Evolutionary conservation across 1,284 basidiomycete genomes (phyloP).

Genomic region (Dichomitus squalens): DNA sequence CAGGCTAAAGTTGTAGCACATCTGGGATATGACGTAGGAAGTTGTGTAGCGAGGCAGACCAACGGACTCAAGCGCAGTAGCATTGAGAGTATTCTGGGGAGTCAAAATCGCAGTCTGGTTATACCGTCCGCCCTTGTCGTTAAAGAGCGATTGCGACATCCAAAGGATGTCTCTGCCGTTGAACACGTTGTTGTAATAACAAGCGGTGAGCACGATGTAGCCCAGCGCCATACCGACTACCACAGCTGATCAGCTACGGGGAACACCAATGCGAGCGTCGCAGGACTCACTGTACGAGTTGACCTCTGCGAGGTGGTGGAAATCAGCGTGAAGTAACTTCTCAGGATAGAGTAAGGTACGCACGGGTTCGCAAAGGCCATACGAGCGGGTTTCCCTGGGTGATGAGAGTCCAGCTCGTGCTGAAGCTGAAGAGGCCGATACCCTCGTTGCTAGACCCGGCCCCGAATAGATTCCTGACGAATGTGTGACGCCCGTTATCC

Average conservation of each 20-base stretch:
- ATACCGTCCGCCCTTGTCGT: constrained; percentile 42
- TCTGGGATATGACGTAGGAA: constrained; percentile 51
- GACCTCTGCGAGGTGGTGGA: constrained; percentile 32
- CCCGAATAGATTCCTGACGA: constrained; percentile 53
- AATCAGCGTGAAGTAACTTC: constrained; percentile 1
- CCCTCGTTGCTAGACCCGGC: constrained; percentile 56
- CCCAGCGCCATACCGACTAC: constrained; percentile 52
- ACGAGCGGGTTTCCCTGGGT: constrained; percentile 55
- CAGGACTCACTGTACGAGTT: constrained; percentile 41
- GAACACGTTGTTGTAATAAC: constrained; percentile 54
- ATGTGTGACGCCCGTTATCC: constrained; percentile 48
- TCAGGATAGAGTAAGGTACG: constrained; percentile 17
- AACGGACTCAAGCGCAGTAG: constrained; percentile 38
- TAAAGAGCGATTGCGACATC: constrained; percentile 54
- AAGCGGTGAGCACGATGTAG: constrained; percentile 47
- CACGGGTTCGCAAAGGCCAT: constrained; percentile 52
- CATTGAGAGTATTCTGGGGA: constrained; percentile 43
- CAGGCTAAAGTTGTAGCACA: constrained; percentile 52
- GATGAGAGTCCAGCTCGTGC: constrained; percentile 56
- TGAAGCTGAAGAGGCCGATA: constrained; percentile 50
- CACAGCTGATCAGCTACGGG: neutral
- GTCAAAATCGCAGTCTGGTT: constrained; percentile 49
- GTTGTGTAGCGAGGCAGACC: constrained; percentile 53
- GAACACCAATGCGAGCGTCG: neutral
- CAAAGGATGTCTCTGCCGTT: constrained; percentile 47